These are phyloP conservation scores for Globisporangium paddicum DNA, from an alignment of 352 stramenopile genomes.

Conservation along the genomic window DNA sequence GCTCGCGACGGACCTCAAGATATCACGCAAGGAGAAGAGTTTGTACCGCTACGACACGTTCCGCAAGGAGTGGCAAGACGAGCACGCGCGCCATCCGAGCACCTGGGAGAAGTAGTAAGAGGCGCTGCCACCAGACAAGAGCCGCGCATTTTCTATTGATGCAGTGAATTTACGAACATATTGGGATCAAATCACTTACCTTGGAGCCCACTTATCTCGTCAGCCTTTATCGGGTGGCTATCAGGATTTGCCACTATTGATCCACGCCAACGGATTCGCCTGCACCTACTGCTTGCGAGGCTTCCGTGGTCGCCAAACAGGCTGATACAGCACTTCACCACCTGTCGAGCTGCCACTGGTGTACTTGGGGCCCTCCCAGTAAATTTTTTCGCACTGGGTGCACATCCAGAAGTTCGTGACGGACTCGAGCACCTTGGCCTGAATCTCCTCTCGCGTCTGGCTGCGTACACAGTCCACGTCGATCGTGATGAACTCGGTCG, in stretches of 20 bases:
- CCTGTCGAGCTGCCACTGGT: constrained; percentile 7
- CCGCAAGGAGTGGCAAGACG: constrained; percentile 64
- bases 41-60: constrained; percentile 81
- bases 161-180: neutral
- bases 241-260: neutral
- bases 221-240: neutral
- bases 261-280: neutral
- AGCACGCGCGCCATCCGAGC: constrained; percentile 46
- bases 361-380: constrained; percentile 80
- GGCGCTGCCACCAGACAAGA: neutral
- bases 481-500: constrained; percentile 31
- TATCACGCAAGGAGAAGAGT: constrained; percentile 49
- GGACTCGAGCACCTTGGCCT: constrained; percentile 23
- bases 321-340: constrained; percentile 8
- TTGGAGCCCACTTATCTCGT: neutral
- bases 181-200: neutral
- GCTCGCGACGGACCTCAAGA: constrained; percentile 56
- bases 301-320: neutral
- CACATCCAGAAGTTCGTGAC: constrained; percentile 55
- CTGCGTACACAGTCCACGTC: constrained; percentile 21
- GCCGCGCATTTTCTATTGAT: neutral
- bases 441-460: constrained; percentile 20
- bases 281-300: neutral
- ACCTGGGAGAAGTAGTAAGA: constrained; percentile 34
- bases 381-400: constrained; percentile 57